Evolutionary conservation across 768 basidiomycete species (phyloP).

Genomic region (Melanogaster broomeanus): DNA sequence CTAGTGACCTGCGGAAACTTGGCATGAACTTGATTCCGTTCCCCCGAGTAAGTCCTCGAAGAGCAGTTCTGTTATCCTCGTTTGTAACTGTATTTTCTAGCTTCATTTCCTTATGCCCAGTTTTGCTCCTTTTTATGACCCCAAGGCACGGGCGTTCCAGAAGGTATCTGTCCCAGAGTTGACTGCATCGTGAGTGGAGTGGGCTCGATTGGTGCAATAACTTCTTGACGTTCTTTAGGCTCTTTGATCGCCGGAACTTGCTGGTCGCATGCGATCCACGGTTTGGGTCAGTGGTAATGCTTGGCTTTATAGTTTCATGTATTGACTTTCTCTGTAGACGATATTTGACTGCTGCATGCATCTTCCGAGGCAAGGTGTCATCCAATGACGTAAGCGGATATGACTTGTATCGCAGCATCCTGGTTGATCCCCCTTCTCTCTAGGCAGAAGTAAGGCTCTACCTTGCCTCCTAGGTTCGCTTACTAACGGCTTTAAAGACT

Average conservation of each 20-base stretch:
- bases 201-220: background rate
- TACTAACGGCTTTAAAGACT: constrained; percentile 43
- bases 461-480: constrained; percentile 2
- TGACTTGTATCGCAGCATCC: background rate
- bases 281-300: constrained; percentile 50
- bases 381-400: constrained; percentile 69
- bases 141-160: constrained; percentile 61
- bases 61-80: background rate
- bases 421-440: constrained; percentile 10
- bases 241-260: constrained; percentile 80
- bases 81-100: constrained; percentile 38
- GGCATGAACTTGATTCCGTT: constrained; percentile 95
- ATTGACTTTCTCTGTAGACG: constrained; percentile 45
- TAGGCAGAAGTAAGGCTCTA: constrained; percentile 52
- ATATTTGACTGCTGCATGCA: constrained; percentile 84
- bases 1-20: constrained; percentile 83
- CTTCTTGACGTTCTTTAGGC: constrained; percentile 36
- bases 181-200: constrained; percentile 62
- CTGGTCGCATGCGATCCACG: constrained; percentile 84
- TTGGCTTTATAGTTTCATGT: background rate
- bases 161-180: constrained; percentile 65
- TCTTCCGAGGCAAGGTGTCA: constrained; percentile 82
- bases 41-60: constrained; percentile 66
- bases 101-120: constrained; percentile 97
- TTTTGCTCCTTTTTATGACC: constrained; percentile 85